These are phyloP conservation scores for Hemisphaericaspora xylofermentans DNA, from an alignment of 1,139 yeast species.

Conservation along the genomic window DNA sequence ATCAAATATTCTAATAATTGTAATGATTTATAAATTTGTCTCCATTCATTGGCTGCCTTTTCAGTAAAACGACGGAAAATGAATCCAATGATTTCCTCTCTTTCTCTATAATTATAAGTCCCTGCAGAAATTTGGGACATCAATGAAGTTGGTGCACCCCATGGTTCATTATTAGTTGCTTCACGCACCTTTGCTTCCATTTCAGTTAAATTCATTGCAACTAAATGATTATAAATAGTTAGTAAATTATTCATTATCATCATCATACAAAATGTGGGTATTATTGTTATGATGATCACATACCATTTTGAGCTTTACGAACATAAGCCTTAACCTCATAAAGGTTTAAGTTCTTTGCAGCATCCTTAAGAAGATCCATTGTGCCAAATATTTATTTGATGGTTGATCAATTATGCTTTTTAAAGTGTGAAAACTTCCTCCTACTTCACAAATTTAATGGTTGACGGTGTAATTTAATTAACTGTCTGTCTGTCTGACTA, in stretches of 20 bases:
- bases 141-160: conserved; percentile 95
- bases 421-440: too few relatives aligned
- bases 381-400: too few relatives aligned
- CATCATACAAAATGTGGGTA: not conserved
- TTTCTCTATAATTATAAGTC: conserved; percentile 80
- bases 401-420: too few relatives aligned
- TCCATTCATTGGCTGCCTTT: conserved; percentile 95
- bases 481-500: not conserved
- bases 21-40: conserved; percentile 92
- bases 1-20: conserved; percentile 88
- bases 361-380: conserved; percentile 70
- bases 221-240: conserved; percentile 18
- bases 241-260: not conserved
- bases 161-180: conserved; percentile 97
- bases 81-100: conserved; percentile 75
- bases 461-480: too few relatives aligned
- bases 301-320: conserved; percentile 93
- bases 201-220: conserved; percentile 90
- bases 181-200: conserved; percentile 96
- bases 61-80: conserved; percentile 84
- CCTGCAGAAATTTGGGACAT: conserved; percentile 97
- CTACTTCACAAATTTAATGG: too few relatives aligned
- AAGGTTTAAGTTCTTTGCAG: conserved; percentile 76
- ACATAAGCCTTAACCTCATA: conserved; percentile 98
- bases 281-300: conserved; percentile 16